Base-by-base conservation (phyloP, 495 filamentous ascomycete species). In the Talaromyces thailandensis region DNA sequence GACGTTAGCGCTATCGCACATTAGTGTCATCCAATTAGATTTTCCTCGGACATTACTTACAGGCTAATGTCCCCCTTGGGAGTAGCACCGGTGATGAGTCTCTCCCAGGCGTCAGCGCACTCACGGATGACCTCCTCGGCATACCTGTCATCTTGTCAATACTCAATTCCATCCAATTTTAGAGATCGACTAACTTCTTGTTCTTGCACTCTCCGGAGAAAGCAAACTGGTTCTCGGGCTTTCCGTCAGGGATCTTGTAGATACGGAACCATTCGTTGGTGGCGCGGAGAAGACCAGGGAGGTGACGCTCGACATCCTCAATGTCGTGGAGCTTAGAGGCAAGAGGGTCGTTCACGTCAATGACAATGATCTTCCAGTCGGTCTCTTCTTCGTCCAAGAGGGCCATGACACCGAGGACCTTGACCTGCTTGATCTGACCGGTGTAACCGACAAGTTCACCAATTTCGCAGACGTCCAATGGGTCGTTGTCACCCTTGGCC, bases 201-300 rank as follows among this genome's bases (percentile, higher is more conserved):
- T 99, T 99, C 86, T 99, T 99, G 89, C 95, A 98, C 84, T 99
- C 95, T 79, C 95, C 95, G 59, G 92, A 96, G 86, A 99, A 99
- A 68, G 95, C 95, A 71, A 99, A 98, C 82, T 98, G 94, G 86
- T 99, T 99, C 87, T 98, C 94, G 69, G 93, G 93, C 92, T 98
- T 99, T 83, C 95, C 95, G 72, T 99, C 95, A 70, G 95, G 95
- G 80, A 99, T 98, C 85, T 98, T 98, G 87, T 99, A 99, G 85
- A 99, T 98, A 77, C 95, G 91, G 90, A 99, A 99, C 95, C 95
- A 99, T 84, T 99, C 95, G 74, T 99, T 99, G 73, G 94, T 98
- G 71, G 95, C 95, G 66, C 95, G 86, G 71, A 99, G 81, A 43
- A 98, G 88, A 64, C 95, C 95, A 50, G 95, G 95, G 25, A 99